Conservation (phyloP, 208 protist genomes). For the Angomonas deanei region DNA sequence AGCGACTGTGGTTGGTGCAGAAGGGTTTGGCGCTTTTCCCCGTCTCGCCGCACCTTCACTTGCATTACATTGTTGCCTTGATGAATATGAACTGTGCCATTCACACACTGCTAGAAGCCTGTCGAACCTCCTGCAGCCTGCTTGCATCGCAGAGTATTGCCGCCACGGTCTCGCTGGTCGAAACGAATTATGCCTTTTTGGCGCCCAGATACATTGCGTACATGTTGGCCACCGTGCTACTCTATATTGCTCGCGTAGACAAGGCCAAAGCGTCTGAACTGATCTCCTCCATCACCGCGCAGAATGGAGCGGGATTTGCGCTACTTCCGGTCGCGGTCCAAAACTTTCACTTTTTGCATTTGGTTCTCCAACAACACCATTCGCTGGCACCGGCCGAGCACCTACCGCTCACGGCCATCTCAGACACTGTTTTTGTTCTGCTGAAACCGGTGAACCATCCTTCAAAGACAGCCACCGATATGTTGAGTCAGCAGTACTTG, state of each 20-base stretch:
- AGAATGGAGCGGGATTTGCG: constrained; percentile 19
- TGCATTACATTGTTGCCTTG: constrained; percentile 32
- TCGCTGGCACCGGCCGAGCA: constrained; percentile 17
- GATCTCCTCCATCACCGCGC: constrained; percentile 13
- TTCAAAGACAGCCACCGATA: constrained; percentile 19
- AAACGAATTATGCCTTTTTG: constrained; percentile 25
- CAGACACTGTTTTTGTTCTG: constrained; percentile 24
- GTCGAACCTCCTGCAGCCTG: constrained; percentile 24
- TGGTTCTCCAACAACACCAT: constrained; percentile 32
- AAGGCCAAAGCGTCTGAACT: constrained; percentile 17
- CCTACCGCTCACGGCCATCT: constrained; percentile 63
- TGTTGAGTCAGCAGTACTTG: constrained; percentile 32
- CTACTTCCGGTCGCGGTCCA: constrained; percentile 60
- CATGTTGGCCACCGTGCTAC: constrained; percentile 28
- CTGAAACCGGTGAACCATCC: constrained; percentile 16
- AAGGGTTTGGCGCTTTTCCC: constrained; percentile 59
- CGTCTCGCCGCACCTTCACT: constrained; percentile 44
- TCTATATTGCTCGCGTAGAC: constrained; percentile 24
- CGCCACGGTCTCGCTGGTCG: constrained; percentile 18
- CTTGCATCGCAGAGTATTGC: constrained; percentile 48
- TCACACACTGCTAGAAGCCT: constrained; percentile 6
- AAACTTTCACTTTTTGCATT: constrained; percentile 57
- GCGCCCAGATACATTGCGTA: constrained; percentile 61
- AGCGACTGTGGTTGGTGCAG: constrained; percentile 54
- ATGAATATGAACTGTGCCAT: constrained; percentile 21